Conservation (phyloP, 257 asterid species). For the Rehmannia glutinosa region DNA sequence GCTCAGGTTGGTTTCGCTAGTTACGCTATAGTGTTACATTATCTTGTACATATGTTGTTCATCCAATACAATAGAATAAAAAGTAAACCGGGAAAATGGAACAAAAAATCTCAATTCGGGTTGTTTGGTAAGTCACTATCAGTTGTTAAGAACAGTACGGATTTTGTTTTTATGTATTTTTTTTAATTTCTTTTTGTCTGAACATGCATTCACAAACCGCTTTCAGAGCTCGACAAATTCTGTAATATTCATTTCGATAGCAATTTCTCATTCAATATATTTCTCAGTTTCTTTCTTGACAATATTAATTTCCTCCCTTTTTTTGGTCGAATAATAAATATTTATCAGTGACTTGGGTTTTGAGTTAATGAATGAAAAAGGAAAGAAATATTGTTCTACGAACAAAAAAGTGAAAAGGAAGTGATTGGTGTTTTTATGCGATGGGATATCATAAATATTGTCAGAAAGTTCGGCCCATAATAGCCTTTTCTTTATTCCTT, state of each 20-base stretch:
- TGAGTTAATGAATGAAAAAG: constrained; percentile 12
- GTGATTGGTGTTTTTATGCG: background rate
- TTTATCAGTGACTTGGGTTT: too few relatives aligned
- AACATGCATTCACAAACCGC: constrained; percentile 37
- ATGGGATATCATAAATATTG: constrained; percentile 13
- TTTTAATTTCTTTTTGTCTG: constrained; percentile 34
- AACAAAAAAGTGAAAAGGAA: background rate
- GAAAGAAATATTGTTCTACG: too few relatives aligned
- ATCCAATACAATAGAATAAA: too few relatives aligned
- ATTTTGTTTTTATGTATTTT: background rate
- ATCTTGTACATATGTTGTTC: too few relatives aligned
- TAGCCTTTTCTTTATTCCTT: constrained; percentile 10
- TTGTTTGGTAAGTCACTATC: constrained; percentile 50
- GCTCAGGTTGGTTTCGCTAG: too few relatives aligned
- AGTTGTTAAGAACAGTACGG: constrained; percentile 22
- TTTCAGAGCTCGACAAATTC: constrained; percentile 53
- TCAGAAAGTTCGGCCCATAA: constrained; percentile 53
- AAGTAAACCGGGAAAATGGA: too few relatives aligned
- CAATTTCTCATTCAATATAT: constrained; percentile 11
- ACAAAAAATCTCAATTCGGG: too few relatives aligned
- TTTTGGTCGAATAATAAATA: too few relatives aligned
- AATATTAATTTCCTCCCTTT: background rate
- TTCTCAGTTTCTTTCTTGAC: too few relatives aligned
- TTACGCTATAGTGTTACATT: too few relatives aligned
- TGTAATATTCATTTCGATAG: constrained; percentile 19